phyloP scores from a whole-genome alignment of 2,329 filamentous ascomycete genomes.

The Cercospora sesami region DNA sequence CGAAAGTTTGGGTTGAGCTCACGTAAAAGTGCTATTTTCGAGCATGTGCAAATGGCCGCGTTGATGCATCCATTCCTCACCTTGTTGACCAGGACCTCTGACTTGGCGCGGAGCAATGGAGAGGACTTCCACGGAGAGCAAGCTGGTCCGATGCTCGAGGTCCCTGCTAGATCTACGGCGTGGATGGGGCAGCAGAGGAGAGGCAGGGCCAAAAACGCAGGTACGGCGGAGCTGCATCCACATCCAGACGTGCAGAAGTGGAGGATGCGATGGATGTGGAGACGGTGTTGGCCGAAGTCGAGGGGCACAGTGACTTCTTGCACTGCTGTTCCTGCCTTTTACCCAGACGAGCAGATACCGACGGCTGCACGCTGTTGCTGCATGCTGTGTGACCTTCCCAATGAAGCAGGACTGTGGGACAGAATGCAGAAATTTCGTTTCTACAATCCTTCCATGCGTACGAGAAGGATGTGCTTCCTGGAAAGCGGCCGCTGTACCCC shows the following conservation, averaged over 20 bases:
- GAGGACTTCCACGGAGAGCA: background rate
- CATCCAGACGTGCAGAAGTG: conserved; percentile 1
- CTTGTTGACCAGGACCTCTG: background rate
- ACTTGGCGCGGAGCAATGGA: background rate
- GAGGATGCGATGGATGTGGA: background rate
- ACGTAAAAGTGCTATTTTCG: background rate
- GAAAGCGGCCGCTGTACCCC: background rate
- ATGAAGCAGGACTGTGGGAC: background rate
- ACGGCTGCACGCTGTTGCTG: background rate
- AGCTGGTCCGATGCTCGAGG: background rate
- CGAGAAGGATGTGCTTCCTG: background rate
- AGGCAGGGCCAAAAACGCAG: background rate
- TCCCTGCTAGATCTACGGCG: background rate
- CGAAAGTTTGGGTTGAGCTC: too few relatives aligned
- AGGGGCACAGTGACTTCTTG: background rate
- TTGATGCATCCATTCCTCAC: background rate
- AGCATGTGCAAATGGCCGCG: background rate
- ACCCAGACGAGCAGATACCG: background rate
- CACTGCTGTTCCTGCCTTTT: background rate
- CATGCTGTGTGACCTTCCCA: background rate
- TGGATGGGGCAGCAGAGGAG: background rate
- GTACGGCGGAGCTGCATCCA: background rate
- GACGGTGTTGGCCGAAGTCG: background rate
- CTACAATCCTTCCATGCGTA: background rate
- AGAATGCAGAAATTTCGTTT: background rate